Base-by-base conservation (phyloP, 805 yeast species). In the Blastobotrys americana region DNA sequence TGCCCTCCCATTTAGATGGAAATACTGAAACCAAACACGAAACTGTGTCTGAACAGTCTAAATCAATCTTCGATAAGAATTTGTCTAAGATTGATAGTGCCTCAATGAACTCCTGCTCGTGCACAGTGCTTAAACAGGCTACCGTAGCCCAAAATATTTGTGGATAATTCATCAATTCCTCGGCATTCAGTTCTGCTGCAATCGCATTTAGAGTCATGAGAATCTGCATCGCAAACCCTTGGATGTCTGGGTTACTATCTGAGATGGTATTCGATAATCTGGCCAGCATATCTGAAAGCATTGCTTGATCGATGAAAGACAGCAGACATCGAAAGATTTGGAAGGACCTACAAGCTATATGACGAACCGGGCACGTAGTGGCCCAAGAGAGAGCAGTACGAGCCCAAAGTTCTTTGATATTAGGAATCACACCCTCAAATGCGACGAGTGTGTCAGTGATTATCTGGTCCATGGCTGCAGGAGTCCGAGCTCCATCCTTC, bases 181-280 rank as follows among this genome's bases (percentile, higher is more conserved):
- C 84, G 5, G 90, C 74, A 53, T 81, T 84, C 37, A 88, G 66
- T 56, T 87, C 95, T 0, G 95, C 93, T 1, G 90, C 84, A 10
- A 88, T 80, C 0, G 97, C 95, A 66, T 90, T 88, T 55, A 93
- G 64, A 0, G 98, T 90, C 97, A 93, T 90, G 51, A 93, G 67
- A 44, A 93, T 93, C 64, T 93, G 98, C 89, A 93, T 85, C 0
- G 97, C 82, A 64, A 94, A 94, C 0, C 96, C 96, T 64, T 90
- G 97, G 33, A 93, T 89, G 54, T 93, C 98, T 0, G 77, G 67
- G 8, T 87, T 78, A 34, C 81, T 87, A 60, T 94, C 99, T 0
- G 96, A 80, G 5, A 93, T 82, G 0, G 99, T 94, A 55, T 88
- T 89, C 0, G 96, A 86, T 23, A 93, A 70, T 48, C 99, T 75